These are phyloP conservation scores for Pythium coloratum DNA, from an alignment of 352 stramenopile genomes.

Conservation along the genomic window DNA sequence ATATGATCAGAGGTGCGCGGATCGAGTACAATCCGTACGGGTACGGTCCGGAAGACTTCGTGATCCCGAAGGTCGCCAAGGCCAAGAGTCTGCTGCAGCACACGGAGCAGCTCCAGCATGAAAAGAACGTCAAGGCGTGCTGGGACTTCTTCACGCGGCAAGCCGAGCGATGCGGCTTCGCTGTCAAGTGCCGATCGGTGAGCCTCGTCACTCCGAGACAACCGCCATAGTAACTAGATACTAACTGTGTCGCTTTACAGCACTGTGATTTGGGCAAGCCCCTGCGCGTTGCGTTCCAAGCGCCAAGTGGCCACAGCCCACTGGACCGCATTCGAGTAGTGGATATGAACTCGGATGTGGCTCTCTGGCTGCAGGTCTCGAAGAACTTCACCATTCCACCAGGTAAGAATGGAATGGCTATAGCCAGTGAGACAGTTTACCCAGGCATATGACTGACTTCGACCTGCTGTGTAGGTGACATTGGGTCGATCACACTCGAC, in stretches of 20 bases:
- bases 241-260: slow-evolving; percentile 28
- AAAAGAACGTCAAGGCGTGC: slow-evolving; percentile 70
- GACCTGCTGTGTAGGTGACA: slow-evolving; percentile 32
- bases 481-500: slow-evolving; percentile 83
- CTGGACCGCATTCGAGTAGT: slow-evolving; percentile 83
- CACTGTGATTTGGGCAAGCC: slow-evolving; percentile 82
- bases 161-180: slow-evolving; percentile 61
- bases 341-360: slow-evolving; percentile 81
- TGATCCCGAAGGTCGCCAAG: slow-evolving; percentile 76
- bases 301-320: slow-evolving; percentile 60
- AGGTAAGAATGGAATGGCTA: slow-evolving; percentile 25
- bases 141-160: slow-evolving; percentile 83
- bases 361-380: slow-evolving; percentile 83
- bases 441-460: neutral
- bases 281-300: slow-evolving; percentile 76
- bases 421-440: neutral
- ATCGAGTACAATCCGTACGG: slow-evolving; percentile 85
- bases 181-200: slow-evolving; percentile 75
- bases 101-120: slow-evolving; percentile 84
- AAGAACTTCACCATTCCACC: slow-evolving; percentile 83
- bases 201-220: neutral
- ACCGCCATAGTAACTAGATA: neutral
- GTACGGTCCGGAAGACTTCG: slow-evolving; percentile 83
- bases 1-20: slow-evolving; percentile 39
- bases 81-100: slow-evolving; percentile 86